phyloP scores from a whole-genome alignment of 257 asterid species.

The Catharanthus roseus region DNA sequence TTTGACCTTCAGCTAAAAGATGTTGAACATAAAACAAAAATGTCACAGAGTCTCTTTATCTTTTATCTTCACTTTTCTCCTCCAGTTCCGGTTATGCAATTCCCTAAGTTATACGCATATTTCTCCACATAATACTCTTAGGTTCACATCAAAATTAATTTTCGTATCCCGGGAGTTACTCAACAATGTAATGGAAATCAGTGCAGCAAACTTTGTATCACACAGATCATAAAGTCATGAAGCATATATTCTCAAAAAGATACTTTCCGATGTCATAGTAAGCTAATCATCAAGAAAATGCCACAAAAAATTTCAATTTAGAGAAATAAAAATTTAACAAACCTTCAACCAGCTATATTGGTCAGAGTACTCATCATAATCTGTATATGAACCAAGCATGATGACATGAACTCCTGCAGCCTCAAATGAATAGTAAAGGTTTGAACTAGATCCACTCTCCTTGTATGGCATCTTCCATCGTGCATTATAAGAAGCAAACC shows the following conservation, averaged over 20 bases:
- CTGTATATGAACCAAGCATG: constrained; percentile 88
- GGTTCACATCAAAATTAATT: too few species aligned
- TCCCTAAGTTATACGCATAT: background rate
- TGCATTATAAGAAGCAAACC: constrained; percentile 66
- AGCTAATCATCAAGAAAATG: background rate
- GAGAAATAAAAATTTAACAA: constrained; percentile 17
- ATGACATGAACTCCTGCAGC: constrained; percentile 79
- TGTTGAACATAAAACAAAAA: background rate
- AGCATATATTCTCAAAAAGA: too few species aligned
- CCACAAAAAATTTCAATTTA: background rate
- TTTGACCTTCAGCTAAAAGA: background rate
- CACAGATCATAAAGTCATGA: too few species aligned
- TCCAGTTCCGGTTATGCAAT: background rate
- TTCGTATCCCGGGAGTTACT: too few species aligned
- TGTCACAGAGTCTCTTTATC: background rate
- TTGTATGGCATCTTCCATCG: constrained; percentile 95
- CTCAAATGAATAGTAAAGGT: constrained; percentile 82
- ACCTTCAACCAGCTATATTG: constrained; percentile 90
- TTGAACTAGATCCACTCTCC: constrained; percentile 81
- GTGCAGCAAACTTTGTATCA: too few species aligned
- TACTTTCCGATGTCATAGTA: background rate
- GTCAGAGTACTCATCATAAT: constrained; percentile 52
- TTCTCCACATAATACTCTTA: too few species aligned
- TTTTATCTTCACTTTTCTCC: background rate
- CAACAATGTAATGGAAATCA: too few species aligned